A percentile compares a stretch with the other conserved stretches of the same genome.
These are phyloP conservation scores for Bimuria novae-zelandiae DNA, from an alignment of 2,329 filamentous ascomycete genomes.

Conservation along the genomic window DNA sequence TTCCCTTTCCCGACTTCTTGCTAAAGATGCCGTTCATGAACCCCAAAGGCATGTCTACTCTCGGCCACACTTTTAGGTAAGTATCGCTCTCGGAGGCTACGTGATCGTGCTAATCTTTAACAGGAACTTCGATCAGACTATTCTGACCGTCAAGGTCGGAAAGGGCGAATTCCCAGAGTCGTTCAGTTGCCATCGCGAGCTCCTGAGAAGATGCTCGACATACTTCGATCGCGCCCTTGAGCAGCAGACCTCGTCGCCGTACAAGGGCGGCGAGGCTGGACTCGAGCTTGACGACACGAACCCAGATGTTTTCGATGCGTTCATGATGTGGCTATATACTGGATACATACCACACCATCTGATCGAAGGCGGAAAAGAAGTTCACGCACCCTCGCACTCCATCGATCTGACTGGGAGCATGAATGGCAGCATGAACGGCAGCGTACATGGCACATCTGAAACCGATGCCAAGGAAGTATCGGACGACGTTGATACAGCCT, in stretches of 20 bases:
- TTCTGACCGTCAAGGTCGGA: slow-evolving; percentile 42
- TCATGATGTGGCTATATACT: slow-evolving; percentile 44
- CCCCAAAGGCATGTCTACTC: slow-evolving; percentile 35
- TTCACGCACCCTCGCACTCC: slow-evolving; percentile 34
- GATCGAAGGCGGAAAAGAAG: slow-evolving; percentile 42
- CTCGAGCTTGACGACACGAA: slow-evolving; percentile 40
- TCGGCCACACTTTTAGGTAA: slow-evolving; percentile 43
- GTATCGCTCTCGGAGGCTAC: neutral
- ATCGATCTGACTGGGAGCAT: slow-evolving; percentile 24
- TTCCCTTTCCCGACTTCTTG: slow-evolving; percentile 30
- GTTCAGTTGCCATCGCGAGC: slow-evolving; percentile 42
- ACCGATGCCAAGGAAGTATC: slow-evolving; percentile 24
- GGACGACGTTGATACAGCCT: slow-evolving; percentile 41
- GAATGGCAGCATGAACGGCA: slow-evolving; percentile 18
- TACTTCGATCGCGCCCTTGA: slow-evolving; percentile 40
- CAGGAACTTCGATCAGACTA: slow-evolving; percentile 45
- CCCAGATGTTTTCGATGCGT: slow-evolving; percentile 45
- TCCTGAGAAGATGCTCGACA: slow-evolving; percentile 39
- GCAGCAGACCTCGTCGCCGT: slow-evolving; percentile 37
- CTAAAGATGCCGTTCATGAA: slow-evolving; percentile 46
- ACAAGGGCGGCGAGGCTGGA: slow-evolving; percentile 31
- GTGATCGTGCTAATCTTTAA: slow-evolving; percentile 19
- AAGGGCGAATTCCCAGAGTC: slow-evolving; percentile 37
- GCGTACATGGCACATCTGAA: slow-evolving; percentile 15
- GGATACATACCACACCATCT: slow-evolving; percentile 44